Conservation (phyloP, 202 grass and related monocot species). For the Dendrocalamus latiflorus region DNA sequence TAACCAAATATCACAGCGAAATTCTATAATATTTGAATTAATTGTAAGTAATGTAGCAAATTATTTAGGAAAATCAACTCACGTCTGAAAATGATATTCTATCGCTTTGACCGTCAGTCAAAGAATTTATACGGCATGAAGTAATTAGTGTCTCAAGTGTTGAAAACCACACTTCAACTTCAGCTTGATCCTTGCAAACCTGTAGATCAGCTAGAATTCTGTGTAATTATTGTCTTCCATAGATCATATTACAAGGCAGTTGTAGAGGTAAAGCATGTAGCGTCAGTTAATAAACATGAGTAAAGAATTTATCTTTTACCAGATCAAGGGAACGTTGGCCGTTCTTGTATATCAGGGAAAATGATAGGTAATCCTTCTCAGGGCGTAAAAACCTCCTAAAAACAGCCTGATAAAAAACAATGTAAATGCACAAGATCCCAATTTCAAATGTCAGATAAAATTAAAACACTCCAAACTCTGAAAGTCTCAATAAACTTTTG, state of each 20-base stretch:
- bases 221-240: slow-evolving; percentile 1
- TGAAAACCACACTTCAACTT: slow-evolving; percentile 82
- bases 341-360: slow-evolving; percentile 85
- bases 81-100: slow-evolving; percentile 59
- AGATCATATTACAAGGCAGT: slow-evolving; percentile 23
- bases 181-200: slow-evolving; percentile 97
- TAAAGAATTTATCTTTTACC: slow-evolving; percentile 42
- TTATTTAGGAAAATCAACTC: slow-evolving; percentile 37
- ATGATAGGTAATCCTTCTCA: slow-evolving; percentile 85
- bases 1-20: not conserved
- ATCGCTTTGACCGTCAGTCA: slow-evolving; percentile 44
- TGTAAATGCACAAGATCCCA: slow-evolving; percentile 10
- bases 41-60: not conserved
- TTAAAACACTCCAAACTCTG: not conserved
- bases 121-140: slow-evolving; percentile 42
- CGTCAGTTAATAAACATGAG: not conserved
- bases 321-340: slow-evolving; percentile 74
- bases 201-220: slow-evolving; percentile 34
- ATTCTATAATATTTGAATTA: not conserved
- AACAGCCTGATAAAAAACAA: slow-evolving; percentile 44
- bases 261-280: not conserved
- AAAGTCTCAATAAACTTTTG: not conserved
- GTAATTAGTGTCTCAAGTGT: slow-evolving; percentile 61
- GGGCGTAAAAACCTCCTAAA: slow-evolving; percentile 72
- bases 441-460: slow-evolving; percentile 2